phyloP scores from a whole-genome alignment of 768 basidiomycete genomes.

The Boletales sp. region DNA sequence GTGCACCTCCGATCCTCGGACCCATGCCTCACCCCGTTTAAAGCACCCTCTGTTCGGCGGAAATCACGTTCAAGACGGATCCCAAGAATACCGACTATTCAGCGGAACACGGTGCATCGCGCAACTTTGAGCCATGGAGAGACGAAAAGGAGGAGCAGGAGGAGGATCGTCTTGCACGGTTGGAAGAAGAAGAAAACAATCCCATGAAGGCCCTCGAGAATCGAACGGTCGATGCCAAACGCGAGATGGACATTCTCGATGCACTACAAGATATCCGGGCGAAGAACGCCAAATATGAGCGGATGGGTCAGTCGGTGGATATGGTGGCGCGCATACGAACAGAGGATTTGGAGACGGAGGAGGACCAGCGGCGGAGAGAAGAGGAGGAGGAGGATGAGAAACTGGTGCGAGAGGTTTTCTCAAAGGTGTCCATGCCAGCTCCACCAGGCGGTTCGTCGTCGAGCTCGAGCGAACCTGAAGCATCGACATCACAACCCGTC shows the following conservation, averaged over 20 bases:
- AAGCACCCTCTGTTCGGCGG: constrained; percentile 93
- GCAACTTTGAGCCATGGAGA: constrained; percentile 98
- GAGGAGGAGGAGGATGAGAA: constrained; percentile 92
- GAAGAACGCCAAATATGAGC: constrained; percentile 83
- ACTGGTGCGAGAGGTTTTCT: constrained; percentile 83
- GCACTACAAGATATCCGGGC: constrained; percentile 90
- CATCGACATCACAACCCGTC: constrained; percentile 34
- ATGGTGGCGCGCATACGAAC: constrained; percentile 56
- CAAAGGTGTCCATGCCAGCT: constrained; percentile 54
- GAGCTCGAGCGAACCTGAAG: constrained; percentile 17
- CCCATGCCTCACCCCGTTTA: constrained; percentile 10
- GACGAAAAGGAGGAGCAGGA: constrained; percentile 76
- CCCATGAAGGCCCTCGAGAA: constrained; percentile 98
- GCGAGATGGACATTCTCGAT: constrained; percentile 98
- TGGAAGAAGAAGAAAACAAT: constrained; percentile 92
- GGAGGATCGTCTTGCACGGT: constrained; percentile 77
- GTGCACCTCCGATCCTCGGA: constrained; percentile 20
- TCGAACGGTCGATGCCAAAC: constrained; percentile 85
- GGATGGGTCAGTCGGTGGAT: constrained; percentile 73
- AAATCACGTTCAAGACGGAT: constrained; percentile 99
- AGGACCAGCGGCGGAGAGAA: constrained; percentile 62
- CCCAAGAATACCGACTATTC: constrained; percentile 94
- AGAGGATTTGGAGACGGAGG: constrained; percentile 75
- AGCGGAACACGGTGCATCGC: constrained; percentile 94
- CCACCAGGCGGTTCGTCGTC: constrained; percentile 19